Conservation (phyloP, 1,139 yeast species). For the Eremothecium sinecaudum region DNA sequence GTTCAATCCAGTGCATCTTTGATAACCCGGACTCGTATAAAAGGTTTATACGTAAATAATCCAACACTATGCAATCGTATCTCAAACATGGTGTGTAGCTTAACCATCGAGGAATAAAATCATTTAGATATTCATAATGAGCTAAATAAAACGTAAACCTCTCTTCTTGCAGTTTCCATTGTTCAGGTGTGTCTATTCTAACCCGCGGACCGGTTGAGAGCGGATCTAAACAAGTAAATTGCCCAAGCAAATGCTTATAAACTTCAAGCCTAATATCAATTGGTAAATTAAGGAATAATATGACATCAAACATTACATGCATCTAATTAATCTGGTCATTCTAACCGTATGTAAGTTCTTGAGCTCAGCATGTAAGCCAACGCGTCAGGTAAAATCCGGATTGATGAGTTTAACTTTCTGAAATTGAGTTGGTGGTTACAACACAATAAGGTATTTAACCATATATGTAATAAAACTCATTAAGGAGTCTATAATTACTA, state of each 20-base stretch:
- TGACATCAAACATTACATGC: conserved; percentile 11
- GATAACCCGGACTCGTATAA: conserved; percentile 20
- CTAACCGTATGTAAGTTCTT: too few species aligned
- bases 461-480: too few species aligned
- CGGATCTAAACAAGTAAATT: conserved; percentile 2
- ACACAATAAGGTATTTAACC: too few species aligned
- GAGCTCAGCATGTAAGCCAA: too few species aligned
- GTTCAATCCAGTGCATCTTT: conserved; percentile 20
- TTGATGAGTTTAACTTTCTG: too few species aligned
- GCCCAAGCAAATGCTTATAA: conserved; percentile 13
- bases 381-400: too few species aligned
- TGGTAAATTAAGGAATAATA: conserved; percentile 20
- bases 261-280: conserved; percentile 21
- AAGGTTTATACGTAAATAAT: conserved; percentile 24
- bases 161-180: background rate
- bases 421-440: too few species aligned
- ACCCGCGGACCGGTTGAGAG: too few species aligned
- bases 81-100: conserved; percentile 22
- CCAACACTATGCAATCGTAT: conserved; percentile 25
- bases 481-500: background rate
- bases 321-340: too few species aligned
- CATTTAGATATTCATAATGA: conserved; percentile 21
- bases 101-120: conserved; percentile 21
- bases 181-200: background rate
- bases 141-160: conserved; percentile 17